Evolutionary conservation across 257 asterid species (phyloP).

Genomic region (Solanum pimpinellifolium): DNA sequence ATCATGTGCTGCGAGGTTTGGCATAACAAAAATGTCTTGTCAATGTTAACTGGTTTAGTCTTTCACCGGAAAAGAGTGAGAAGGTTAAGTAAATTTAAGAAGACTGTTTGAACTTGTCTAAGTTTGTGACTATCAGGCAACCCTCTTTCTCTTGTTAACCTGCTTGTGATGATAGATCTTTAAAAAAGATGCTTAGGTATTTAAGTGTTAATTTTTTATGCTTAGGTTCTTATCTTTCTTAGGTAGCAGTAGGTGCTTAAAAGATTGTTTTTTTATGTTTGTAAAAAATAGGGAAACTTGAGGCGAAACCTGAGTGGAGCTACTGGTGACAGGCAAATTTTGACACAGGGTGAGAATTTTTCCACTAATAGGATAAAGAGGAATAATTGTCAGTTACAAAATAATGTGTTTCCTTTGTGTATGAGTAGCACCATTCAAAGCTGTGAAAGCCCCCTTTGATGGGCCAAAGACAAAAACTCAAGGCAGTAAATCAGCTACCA

Average conservation of each 20-base stretch:
- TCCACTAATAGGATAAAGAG: background rate
- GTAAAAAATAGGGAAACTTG: conserved; percentile 31
- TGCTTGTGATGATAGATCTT: background rate
- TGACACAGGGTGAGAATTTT: conserved; percentile 36
- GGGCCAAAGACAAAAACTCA: conserved; percentile 20
- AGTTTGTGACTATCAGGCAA: background rate
- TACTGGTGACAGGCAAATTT: conserved; percentile 18
- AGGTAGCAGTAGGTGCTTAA: conserved; percentile 7
- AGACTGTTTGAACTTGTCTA: background rate
- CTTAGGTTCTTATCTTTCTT: background rate
- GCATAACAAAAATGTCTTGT: background rate
- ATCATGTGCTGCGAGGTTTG: background rate
- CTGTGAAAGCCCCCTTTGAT: conserved; percentile 19
- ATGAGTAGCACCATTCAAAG: conserved; percentile 25
- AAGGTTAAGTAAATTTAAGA: background rate
- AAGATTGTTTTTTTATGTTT: background rate
- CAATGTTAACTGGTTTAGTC: background rate
- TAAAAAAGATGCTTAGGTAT: background rate
- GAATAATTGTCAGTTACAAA: background rate
- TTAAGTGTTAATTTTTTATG: background rate
- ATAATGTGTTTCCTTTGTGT: conserved; percentile 5
- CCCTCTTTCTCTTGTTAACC: background rate
- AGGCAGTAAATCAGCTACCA: background rate
- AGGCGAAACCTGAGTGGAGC: conserved; percentile 16
- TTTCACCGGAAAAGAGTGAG: background rate